Percentiles rank a stretch among this genome's conserved stretches.
phyloP scores from a whole-genome alignment of 345 rosid genomes.

The Salix brachista region DNA sequence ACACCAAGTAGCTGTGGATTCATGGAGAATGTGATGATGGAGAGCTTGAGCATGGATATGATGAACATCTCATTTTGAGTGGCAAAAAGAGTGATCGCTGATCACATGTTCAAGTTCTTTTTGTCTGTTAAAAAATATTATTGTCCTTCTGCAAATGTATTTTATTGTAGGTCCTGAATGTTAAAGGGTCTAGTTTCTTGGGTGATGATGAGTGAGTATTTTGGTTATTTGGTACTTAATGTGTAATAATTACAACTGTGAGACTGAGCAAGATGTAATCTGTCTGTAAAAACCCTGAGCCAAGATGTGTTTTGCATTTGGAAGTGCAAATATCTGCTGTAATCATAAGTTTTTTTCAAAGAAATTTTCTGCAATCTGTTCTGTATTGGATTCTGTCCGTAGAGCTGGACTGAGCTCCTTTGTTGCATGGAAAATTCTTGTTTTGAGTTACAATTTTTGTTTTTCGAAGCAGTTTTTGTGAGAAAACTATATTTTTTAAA shows the following conservation, averaged over 20 bases:
- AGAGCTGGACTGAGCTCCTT: no score
- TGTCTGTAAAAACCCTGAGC: neutral
- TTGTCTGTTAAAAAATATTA: neutral
- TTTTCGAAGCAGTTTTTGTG: no score
- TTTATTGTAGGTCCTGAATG: neutral
- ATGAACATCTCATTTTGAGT: conserved; percentile 45
- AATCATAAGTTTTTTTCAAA: neutral
- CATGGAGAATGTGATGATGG: conserved; percentile 54
- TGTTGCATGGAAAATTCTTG: no score
- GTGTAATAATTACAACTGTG: conserved; percentile 3
- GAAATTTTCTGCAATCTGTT: neutral
- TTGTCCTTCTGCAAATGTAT: neutral
- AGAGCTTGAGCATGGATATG: conserved; percentile 59
- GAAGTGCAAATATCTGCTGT: neutral
- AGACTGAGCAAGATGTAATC: neutral
- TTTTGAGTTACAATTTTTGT: no score
- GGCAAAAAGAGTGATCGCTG: neutral
- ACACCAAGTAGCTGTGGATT: conserved; percentile 36
- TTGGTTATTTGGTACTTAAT: neutral
- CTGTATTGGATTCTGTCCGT: neutral
- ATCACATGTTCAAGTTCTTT: neutral
- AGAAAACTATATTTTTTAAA: no score
- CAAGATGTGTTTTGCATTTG: neutral
- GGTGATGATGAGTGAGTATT: neutral
- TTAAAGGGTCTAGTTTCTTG: neutral